Conservation (phyloP, 2,329 filamentous ascomycete species). For the Dothideomycetes sp. region DNA sequence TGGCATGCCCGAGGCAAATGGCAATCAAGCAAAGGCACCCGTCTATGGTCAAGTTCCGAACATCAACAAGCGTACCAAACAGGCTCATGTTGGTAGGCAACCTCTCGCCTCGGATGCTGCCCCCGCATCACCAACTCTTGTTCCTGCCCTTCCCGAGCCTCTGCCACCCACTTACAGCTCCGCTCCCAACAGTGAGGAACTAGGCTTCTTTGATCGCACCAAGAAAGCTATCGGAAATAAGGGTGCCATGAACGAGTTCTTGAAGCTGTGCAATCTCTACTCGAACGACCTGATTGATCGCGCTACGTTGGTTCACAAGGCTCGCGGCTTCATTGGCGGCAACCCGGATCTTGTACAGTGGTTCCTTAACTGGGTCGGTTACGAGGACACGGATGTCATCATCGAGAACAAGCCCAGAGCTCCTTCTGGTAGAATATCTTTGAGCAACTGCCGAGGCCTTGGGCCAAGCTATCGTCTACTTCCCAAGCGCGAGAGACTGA, state of each 20-base stretch:
- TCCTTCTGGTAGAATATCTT: conserved; percentile 72
- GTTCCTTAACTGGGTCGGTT: conserved; percentile 76
- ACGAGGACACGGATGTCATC: conserved; percentile 65
- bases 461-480: conserved; percentile 91
- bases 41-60: conserved; percentile 9
- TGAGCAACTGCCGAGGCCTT: conserved; percentile 91
- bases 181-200: conserved; percentile 72
- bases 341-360: conserved; percentile 82
- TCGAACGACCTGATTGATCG: conserved; percentile 87
- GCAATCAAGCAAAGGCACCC: conserved; percentile 2
- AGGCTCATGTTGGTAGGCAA: conserved; percentile 57
- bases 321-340: conserved; percentile 74
- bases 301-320: conserved; percentile 71
- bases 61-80: conserved; percentile 56
- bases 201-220: conserved; percentile 89
- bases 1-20: conserved; percentile 7
- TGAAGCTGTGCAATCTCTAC: conserved; percentile 94
- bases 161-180: conserved; percentile 65
- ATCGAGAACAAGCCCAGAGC: conserved; percentile 70
- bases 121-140: conserved; percentile 73
- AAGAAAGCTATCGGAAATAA: conserved; percentile 96
- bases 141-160: conserved; percentile 79
- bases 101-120: conserved; percentile 47
- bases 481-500: conserved; percentile 81
- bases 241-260: conserved; percentile 84